Percentiles rank a stretch among this genome's conserved stretches.
These are phyloP conservation scores for Ambrosiella beaveri DNA, from an alignment of 2,329 filamentous ascomycete species.

Conservation along the genomic window DNA sequence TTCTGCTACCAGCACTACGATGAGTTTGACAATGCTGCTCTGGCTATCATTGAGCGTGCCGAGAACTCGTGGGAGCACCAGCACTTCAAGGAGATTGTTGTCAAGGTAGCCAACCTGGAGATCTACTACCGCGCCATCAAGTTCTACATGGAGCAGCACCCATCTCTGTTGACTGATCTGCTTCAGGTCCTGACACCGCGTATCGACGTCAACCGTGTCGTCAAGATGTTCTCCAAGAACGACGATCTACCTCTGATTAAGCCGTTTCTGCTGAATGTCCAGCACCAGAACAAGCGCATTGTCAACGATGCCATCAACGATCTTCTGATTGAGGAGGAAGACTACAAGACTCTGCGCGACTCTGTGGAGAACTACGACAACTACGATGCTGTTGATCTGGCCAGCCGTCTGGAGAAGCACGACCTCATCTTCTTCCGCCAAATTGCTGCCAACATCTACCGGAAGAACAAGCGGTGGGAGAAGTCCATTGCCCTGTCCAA, in stretches of 20 bases:
- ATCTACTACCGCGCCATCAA: conserved; percentile 97
- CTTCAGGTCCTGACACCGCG: conserved; percentile 80
- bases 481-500: conserved; percentile 96
- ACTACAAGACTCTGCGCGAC: conserved; percentile 95
- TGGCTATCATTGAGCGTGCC: conserved; percentile 95
- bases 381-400: conserved; percentile 88
- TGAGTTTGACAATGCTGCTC: conserved; percentile 89
- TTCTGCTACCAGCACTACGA: conserved; percentile 98
- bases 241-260: conserved; percentile 98
- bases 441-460: conserved; percentile 94
- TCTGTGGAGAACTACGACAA: conserved; percentile 99
- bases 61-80: conserved; percentile 98
- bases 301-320: conserved; percentile 99
- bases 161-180: conserved; percentile 85
- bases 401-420: conserved; percentile 85
- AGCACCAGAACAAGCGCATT: conserved; percentile 91
- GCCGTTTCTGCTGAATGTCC: conserved; percentile 92
- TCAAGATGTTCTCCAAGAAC: conserved; percentile 96
- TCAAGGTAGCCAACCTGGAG: conserved; percentile 96
- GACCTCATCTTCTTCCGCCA: conserved; percentile 98
- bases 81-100: conserved; percentile 95
- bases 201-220: conserved; percentile 97
- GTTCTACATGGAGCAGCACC: conserved; percentile 96
- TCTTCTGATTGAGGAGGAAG: conserved; percentile 92
- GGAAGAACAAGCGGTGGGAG: conserved; percentile 99